phyloP scores from a whole-genome alignment of 331 rosid species.

The Telfairia occidentalis region DNA sequence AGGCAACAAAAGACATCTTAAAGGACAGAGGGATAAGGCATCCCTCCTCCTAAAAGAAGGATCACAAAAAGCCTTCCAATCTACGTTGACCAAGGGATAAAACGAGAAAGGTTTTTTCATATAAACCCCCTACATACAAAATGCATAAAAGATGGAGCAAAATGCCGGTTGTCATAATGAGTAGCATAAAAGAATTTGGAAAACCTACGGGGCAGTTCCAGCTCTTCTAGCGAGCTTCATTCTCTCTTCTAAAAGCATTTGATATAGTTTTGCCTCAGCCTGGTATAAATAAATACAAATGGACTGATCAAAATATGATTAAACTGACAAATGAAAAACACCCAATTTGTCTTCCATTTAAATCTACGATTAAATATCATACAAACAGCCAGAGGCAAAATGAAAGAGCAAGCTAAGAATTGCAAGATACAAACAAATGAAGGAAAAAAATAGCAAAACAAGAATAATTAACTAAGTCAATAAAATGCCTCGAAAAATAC shows the following conservation, averaged over 20 bases:
- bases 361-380: neutral
- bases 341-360: neutral
- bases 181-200: neutral
- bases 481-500: neutral
- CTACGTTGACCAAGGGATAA: too few relatives aligned
- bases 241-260: constrained; percentile 78
- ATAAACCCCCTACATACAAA: neutral
- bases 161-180: neutral
- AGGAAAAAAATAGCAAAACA: neutral
- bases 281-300: constrained; percentile 20
- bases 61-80: too few relatives aligned
- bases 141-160: neutral
- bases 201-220: constrained; percentile 81
- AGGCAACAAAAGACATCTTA: too few relatives aligned
- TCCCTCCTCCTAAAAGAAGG: too few relatives aligned
- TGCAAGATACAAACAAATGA: neutral
- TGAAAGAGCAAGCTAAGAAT: neutral
- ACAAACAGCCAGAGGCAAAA: neutral
- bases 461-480: neutral
- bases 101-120: neutral
- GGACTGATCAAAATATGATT: neutral
- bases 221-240: constrained; percentile 57
- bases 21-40: too few relatives aligned
- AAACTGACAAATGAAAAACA: neutral
- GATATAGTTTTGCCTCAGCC: constrained; percentile 57